Evolutionary conservation across 1,284 basidiomycete species (phyloP), one percentile per base, ranked within the genome.

Genomic region (Ustilago hordei): DNA sequence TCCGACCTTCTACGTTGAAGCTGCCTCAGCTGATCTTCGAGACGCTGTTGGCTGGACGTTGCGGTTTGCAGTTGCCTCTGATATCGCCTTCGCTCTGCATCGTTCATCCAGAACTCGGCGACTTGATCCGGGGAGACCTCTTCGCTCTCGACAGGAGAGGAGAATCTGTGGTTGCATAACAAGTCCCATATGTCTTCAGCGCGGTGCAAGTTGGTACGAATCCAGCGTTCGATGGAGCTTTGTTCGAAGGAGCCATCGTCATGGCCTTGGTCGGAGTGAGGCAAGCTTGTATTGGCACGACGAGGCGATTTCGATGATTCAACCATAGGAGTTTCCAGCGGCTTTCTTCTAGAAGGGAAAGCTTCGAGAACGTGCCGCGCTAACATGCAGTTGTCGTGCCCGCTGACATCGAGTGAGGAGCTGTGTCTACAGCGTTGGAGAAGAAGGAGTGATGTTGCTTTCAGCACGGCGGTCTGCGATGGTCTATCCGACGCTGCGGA

Each of bases 61-160:
- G 41, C 11, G 17, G 63, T 45, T 35, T 61, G 55, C 11, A 72
- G 31, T 35, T 77, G 69, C 60, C 62, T 72, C 8, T 66, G 60
- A 23, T 63, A 77, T n/a, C 64, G 54, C 38, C 56, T 73, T 9
- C 60, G 57, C 17, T 78, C 67, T 3, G 55, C 41, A 6, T 39
- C 31, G 41, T 55, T 63, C 75, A 78, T 74, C 75, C 75, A 78
- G 53, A 78, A 78, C 32, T 78, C 75, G 39, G 45, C 47, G n/a
- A 61, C 53, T 34, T 41, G 55, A 4, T n/a, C 32, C 5, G 60
- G 15, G 1, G 61, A 28, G 17, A 8, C 50, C 12, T 60, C 28
- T 6, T 17, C 52, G 12, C 8, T 15, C 8, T 55, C 38, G 0
- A 45, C 13, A 4, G 50, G 15, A n/a, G 32, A 45, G 2, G 61